Evolutionary conservation across 2,329 filamentous ascomycete genomes (phyloP), one percentile per base, ranked within the genome.

Genomic region (Fusarium sublunatum): DNA sequence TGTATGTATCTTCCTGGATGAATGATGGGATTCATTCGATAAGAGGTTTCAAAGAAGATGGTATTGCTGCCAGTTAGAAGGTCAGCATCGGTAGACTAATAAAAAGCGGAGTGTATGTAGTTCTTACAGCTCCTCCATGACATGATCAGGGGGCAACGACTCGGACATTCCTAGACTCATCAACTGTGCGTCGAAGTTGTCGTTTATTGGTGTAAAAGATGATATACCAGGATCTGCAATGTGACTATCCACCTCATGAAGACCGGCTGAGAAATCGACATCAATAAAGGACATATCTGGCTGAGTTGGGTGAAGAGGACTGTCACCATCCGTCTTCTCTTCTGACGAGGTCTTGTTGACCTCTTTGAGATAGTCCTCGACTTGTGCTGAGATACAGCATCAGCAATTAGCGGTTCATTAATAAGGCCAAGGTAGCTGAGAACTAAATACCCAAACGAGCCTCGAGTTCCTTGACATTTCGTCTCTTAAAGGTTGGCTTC

Each of bases 381-480:
- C 92, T 79, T 97, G 91, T 57, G 88, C 90, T 92, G 66, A 41
- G 36, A 41, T 39, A 41, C 12, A 29, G 35, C 24, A 54, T 62
- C 26, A 70, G 67, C 39, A 41, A 46, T 29, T 19, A 25, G 15
- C 44, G 12, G 26, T 32, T 32, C 22, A 53, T 39, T 7, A 28
- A 19, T 25, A 15, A 40, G 24, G 7, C 13, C 13, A 45, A 19
- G 19, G 19, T 46, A 22, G 34, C 40, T 25, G 11, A 35, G 12
- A n/a, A 24, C 47, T 24, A 40, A 81, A 65, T 86, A 95, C 91
- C 91, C 73, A 97, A 80, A 72, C 94, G 86, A 64, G 92, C 92
- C 76, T 97, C 94, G 54, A 97, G 81, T 73, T 95, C 90, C 79
- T 91, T 95, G 61, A 97, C 93, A 76, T 97, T 97, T 66, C 91